phyloP scores from a whole-genome alignment of 495 filamentous ascomycete species.

The Penicillium canescens region DNA sequence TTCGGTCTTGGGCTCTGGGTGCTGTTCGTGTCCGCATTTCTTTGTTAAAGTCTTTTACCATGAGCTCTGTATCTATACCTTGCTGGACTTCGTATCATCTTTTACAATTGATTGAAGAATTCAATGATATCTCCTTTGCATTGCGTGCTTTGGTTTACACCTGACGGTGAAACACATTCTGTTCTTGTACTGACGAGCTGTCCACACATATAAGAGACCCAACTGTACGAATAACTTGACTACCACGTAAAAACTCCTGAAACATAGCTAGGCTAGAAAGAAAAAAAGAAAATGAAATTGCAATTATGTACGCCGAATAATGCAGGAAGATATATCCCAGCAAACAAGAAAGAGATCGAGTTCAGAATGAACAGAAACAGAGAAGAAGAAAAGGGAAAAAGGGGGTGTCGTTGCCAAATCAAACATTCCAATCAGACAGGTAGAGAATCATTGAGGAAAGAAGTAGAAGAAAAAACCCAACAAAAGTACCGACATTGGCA shows the following conservation, averaged over 20 bases:
- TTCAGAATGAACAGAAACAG: constrained; percentile 6
- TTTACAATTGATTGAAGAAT: too few relatives aligned
- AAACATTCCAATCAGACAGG: constrained; percentile 9
- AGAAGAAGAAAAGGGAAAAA: constrained; percentile 1
- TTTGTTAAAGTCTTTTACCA: too few relatives aligned
- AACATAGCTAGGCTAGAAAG: background rate
- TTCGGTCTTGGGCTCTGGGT: background rate
- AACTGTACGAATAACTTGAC: too few relatives aligned
- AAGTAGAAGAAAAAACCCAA: background rate
- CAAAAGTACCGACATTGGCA: background rate
- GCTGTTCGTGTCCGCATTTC: background rate
- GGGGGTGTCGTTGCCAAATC: constrained; percentile 9
- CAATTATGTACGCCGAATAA: constrained; percentile 30
- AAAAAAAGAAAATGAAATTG: constrained; percentile 9
- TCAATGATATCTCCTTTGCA: too few relatives aligned
- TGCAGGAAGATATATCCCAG: constrained; percentile 28
- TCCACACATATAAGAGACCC: too few relatives aligned
- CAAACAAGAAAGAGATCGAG: background rate
- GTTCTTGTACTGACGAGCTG: too few relatives aligned
- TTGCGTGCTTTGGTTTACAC: too few relatives aligned
- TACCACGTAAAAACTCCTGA: too few relatives aligned
- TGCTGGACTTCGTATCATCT: background rate
- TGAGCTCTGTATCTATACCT: constrained; percentile 9
- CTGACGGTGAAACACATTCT: too few relatives aligned
- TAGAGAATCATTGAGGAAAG: constrained; percentile 9